Conservation (phyloP, 192 early-diverging fungal species). For the Phlyctochytrium bullatum region DNA sequence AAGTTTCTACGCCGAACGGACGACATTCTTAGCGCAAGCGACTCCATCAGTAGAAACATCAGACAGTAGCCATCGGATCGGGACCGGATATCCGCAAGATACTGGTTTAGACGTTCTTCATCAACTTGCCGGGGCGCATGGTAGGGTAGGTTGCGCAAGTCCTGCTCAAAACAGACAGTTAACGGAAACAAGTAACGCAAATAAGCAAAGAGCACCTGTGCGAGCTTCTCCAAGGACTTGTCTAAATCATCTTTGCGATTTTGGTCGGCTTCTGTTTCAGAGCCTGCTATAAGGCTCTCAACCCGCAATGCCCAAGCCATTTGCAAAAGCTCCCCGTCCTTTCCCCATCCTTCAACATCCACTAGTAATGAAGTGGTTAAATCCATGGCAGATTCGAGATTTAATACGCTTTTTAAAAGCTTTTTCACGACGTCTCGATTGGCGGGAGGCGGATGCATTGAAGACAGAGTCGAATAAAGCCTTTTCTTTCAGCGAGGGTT, state of each 20-base stretch:
- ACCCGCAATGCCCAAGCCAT: background rate
- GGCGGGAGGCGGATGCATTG: slow-evolving; percentile 10
- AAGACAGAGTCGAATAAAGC: background rate
- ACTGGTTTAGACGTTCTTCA: slow-evolving; percentile 11
- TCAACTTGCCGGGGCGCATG: background rate
- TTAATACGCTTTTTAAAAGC: background rate
- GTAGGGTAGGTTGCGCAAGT: background rate
- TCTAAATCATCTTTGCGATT: background rate
- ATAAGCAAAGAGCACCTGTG: background rate
- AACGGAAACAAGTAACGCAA: background rate
- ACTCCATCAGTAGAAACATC: background rate
- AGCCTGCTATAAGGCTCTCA: background rate
- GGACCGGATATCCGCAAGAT: slow-evolving; percentile 1
- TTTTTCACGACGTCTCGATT: slow-evolving; percentile 20
- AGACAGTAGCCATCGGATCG: slow-evolving; percentile 7
- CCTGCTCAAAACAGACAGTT: background rate
- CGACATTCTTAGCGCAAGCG: background rate
- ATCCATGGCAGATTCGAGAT: slow-evolving; percentile 12
- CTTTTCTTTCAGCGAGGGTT: background rate
- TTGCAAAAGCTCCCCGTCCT: slow-evolving; percentile 13
- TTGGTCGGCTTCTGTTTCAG: background rate
- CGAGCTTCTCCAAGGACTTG: background rate
- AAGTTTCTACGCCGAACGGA: background rate
- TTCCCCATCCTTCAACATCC: background rate
- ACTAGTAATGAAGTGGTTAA: slow-evolving; percentile 5